Base-by-base conservation (phyloP, 805 yeast genomes). In the Zygoascus biomembranicola region DNA sequence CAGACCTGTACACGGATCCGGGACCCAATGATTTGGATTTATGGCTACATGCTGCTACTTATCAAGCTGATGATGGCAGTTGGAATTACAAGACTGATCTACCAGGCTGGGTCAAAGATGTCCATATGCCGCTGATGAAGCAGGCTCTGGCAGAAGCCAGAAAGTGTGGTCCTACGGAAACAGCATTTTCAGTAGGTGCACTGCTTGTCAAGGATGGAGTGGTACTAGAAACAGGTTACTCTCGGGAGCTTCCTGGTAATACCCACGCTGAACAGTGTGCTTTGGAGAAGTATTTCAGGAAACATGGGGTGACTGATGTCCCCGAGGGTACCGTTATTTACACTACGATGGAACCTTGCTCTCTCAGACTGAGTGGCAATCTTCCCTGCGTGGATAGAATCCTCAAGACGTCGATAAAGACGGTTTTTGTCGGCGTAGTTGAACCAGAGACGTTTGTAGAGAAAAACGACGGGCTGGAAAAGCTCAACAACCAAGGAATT, bases 221-320 rank as follows among this genome's bases (percentile, higher is more conserved):
- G 51, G 73, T 92, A 0, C 65, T 94, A n/a, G 76, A 85, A 8
- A 81, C 87, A 0, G 99, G 99, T 0, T 89, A 80, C 63, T 88
- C 98, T 0, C 76, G 98, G 52, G 99, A 94, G 67, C 71, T 90
- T 1, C 87, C 85, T 18, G 99, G 98, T 0, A 94, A 92, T 68
- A 92, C 99, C 0, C 99, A 92, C 67, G 99, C 99, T 2, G 99
- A 94, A 63, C 97, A 94, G 66, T 85, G 95, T 72, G 97, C 97
- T 0, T 65, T 94, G 53, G 85, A 82, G 32, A 94, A 94, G 67
- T 85, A 83, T 60, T 80, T 74, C 53, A 60, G 64, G 6, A 61
- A 68, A 41, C 66, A 69, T 1, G 73, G 72, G 10, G 43, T 42
- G 1, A 50, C 61, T 2, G 70, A 69, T 2, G 73, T 89, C 2